Percentiles rank a stretch among this genome's conserved stretches.
These are phyloP conservation scores for Elsinoe batatas DNA, from an alignment of 2,329 filamentous ascomycete genomes.

Conservation along the genomic window DNA sequence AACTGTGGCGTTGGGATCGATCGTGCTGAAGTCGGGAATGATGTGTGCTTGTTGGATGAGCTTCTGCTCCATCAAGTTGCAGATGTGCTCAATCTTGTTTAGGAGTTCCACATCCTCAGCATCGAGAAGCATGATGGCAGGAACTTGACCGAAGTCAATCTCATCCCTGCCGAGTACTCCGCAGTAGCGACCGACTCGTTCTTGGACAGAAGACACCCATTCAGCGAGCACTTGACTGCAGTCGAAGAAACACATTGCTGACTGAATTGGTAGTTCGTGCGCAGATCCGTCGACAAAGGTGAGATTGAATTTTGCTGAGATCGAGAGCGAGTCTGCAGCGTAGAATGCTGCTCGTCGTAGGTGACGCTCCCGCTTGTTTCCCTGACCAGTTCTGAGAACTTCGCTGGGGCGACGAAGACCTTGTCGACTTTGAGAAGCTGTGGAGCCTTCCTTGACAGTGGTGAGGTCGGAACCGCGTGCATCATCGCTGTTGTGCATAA, in stretches of 20 bases:
- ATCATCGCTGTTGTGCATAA: conserved; percentile 58
- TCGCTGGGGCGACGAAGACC: conserved; percentile 17
- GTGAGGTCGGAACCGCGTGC: conserved; percentile 8
- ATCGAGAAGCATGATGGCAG: conserved; percentile 80
- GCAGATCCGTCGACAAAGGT: conserved; percentile 77
- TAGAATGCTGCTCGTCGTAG: conserved; percentile 92
- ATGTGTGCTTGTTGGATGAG: conserved; percentile 48
- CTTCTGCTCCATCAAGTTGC: conserved; percentile 68
- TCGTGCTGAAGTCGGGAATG: conserved; percentile 40
- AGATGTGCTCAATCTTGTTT: conserved; percentile 69
- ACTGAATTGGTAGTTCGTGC: conserved; percentile 78
- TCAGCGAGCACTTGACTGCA: conserved; percentile 90
- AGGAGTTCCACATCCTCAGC: conserved; percentile 84
- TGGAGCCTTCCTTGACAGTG: conserved; percentile 43
- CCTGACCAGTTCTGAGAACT: conserved; percentile 21
- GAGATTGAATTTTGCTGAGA: conserved; percentile 76
- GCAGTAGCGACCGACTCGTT: conserved; percentile 81
- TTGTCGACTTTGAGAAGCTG: conserved; percentile 10
- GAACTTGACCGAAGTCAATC: conserved; percentile 68
- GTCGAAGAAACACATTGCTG: conserved; percentile 85
- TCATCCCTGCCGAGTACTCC: conserved; percentile 78
- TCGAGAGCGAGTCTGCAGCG: conserved; percentile 80
- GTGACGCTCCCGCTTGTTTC: conserved; percentile 60
- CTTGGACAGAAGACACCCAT: conserved; percentile 88
- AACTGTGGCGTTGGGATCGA: conserved; percentile 39